These are phyloP conservation scores for Colletotrichum australisinense DNA, from an alignment of 2,329 filamentous ascomycete species.

Conservation along the genomic window DNA sequence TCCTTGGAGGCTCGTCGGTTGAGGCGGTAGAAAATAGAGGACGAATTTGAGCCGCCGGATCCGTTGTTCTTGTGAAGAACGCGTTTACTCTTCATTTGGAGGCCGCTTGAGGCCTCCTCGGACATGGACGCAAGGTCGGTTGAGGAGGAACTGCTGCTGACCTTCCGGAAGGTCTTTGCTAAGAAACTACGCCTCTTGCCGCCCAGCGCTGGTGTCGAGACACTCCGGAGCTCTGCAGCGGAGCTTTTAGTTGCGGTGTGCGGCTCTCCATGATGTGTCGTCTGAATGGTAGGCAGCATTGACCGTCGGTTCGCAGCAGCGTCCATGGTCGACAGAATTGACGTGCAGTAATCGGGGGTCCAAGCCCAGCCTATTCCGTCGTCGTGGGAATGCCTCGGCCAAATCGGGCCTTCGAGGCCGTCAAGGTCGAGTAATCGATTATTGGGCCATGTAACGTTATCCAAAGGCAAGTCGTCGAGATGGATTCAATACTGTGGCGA, in stretches of 20 bases:
- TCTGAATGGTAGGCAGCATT: conserved; percentile 33
- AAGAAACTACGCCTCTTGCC: conserved; percentile 35
- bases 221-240: conserved; percentile 22
- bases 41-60: conserved; percentile 30
- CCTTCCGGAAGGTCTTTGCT: conserved; percentile 37
- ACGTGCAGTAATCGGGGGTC: conserved; percentile 15
- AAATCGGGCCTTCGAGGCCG: conserved; percentile 28
- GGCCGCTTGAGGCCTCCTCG: conserved; percentile 8
- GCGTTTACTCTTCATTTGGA: conserved; percentile 27
- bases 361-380: conserved; percentile 24
- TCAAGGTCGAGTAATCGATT: conserved; percentile 34
- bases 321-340: conserved; percentile 30
- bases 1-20: conserved; percentile 54
- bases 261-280: conserved; percentile 32
- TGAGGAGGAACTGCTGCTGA: conserved; percentile 35
- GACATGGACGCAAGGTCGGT: conserved; percentile 29
- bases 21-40: conserved; percentile 54
- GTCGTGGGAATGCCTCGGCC: conserved; percentile 28
- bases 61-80: conserved; percentile 49
- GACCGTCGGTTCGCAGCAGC: conserved; percentile 30
- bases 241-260: conserved; percentile 8
- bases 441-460: conserved; percentile 34
- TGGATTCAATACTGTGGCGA: conserved; percentile 5
- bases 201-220: conserved; percentile 22
- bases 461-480: conserved; percentile 10